Evolutionary conservation across 441 rosid genomes (phyloP), one percentile per base, ranked within the genome.

Genomic region (Macaranga tanarius): DNA sequence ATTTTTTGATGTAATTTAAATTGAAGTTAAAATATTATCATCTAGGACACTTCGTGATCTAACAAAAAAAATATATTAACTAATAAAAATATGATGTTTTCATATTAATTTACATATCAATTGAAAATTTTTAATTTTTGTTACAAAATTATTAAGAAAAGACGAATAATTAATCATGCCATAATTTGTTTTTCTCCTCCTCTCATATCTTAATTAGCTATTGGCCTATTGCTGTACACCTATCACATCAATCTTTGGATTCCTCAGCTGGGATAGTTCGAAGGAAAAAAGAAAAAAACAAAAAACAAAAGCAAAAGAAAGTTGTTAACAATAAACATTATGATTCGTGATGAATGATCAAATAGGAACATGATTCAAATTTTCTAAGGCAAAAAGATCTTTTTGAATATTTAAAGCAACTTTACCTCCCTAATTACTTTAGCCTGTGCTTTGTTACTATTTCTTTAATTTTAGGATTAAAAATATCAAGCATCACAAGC

Each of bases 381-480:
- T 73, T 31, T 23, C 61, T 69, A 47, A 51, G 51, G 11, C n/a
- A 6, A 55, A 64, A 59, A 50, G 7, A 19, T 50, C 44, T 38
- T 79, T 73, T 73, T 67, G 12, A 75, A 77, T 70, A 45, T 26
- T 61, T 62, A 75, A 75, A 79, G 67, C 69, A 59, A 25, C 79
- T 74, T 73, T 65, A 31, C 38, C 38, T 60, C 40, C 23, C 28
- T 4, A 15, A 40, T 60, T 66, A 40, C 55, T 19, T 61, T 76
- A 56, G 45, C 38, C 38, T 31, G 38, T 31, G 38, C 38, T 31
- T 31, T 31, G 34, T 42, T 42, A 42, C 45, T 7, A 42, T 42
- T 42, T 56, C 13, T 47, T 47, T 45, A 10, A 63, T 56, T 72
- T 62, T 11, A 28, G 48, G n/a, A 38, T 40, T 23, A 69, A 60